Evolutionary conservation across 23 red algal species (phyloP).

Genomic region (Pyropia yezoensis): DNA sequence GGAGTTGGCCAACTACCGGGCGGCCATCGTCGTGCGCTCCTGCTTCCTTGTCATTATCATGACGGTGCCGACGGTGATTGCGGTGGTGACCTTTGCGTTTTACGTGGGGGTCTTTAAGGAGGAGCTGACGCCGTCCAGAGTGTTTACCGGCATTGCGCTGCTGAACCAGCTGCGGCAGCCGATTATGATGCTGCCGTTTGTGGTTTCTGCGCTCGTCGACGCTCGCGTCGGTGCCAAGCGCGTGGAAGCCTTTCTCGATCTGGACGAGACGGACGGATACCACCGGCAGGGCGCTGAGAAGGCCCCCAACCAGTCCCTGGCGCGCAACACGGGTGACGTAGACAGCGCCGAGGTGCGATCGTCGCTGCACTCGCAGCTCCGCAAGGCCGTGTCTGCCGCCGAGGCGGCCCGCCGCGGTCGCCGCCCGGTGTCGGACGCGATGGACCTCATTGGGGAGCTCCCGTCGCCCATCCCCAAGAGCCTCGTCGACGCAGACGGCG

Average conservation of each 20-base stretch:
- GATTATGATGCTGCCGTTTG: constrained; percentile 81
- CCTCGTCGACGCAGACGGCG: no score
- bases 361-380: no score
- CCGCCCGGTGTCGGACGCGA: no score
- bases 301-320: no score
- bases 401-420: no score
- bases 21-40: constrained; percentile 60
- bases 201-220: constrained; percentile 69
- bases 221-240: constrained; percentile 63
- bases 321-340: no score
- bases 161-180: constrained; percentile 83
- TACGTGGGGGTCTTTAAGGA: constrained; percentile 71
- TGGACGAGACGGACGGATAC: constrained; percentile 69
- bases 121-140: constrained; percentile 47
- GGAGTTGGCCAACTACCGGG: constrained; percentile 52
- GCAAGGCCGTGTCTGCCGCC: no score
- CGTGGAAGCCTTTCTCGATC: constrained; percentile 58
- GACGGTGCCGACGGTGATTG: constrained; percentile 65
- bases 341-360: no score
- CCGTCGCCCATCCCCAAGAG: no score
- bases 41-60: constrained; percentile 68
- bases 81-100: constrained; percentile 83
- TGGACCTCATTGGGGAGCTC: no score
- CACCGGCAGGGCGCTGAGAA: not conserved
- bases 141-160: constrained; percentile 78